Percentiles rank a stretch among this genome's conserved stretches.
Evolutionary conservation across 306 rosid species (phyloP).

Genomic region (Inga laurina): DNA sequence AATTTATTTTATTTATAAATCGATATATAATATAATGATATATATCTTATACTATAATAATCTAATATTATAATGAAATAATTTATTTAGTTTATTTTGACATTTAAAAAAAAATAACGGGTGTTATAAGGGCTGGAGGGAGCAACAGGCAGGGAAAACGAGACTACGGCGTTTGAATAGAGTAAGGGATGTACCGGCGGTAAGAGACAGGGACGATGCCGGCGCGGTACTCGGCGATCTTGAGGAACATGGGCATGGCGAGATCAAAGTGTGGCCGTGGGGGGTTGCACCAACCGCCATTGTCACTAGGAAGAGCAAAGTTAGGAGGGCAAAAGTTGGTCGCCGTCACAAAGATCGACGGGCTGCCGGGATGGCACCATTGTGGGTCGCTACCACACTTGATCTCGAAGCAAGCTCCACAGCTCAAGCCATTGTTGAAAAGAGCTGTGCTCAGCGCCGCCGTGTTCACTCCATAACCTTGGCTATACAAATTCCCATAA

Average conservation of each 20-base stretch:
- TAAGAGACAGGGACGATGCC: conserved; percentile 86
- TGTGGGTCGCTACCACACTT: conserved; percentile 62
- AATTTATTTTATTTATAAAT: no score
- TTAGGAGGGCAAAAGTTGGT: conserved; percentile 89
- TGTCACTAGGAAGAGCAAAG: conserved; percentile 64
- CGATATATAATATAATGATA: no score
- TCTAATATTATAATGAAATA: no score
- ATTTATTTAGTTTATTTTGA: no score
- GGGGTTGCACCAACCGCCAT: conserved; percentile 96
- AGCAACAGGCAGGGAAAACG: not conserved
- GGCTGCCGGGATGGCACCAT: conserved; percentile 82
- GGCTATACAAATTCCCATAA: conserved; percentile 77
- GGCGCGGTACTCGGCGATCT: conserved; percentile 79
- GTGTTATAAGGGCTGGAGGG: no score
- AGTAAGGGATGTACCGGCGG: conserved; percentile 55
- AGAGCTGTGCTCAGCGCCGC: conserved; percentile 88
- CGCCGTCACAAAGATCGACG: conserved; percentile 75
- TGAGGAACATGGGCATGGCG: conserved; percentile 88
- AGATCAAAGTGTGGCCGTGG: conserved; percentile 87
- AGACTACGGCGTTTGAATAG: not conserved
- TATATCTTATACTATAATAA: no score
- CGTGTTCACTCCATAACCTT: conserved; percentile 83
- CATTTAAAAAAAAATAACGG: no score
- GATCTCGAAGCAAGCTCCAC: conserved; percentile 83
- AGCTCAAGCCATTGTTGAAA: conserved; percentile 74